Conservation (phyloP, 345 rosid species). For the Populus deltoides region DNA sequence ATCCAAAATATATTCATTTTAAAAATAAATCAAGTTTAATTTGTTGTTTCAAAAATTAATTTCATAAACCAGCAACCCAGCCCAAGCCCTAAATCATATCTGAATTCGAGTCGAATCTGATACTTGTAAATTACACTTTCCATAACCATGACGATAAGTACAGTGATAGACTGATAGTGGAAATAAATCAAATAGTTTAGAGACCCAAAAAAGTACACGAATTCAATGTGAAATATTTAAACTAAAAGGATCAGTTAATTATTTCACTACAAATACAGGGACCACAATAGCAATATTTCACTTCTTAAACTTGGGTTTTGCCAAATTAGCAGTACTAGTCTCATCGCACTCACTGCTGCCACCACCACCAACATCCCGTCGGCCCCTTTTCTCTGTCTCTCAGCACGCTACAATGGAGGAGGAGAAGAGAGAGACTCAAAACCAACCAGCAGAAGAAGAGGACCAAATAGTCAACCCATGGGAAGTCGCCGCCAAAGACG, state of each 20-base stretch:
- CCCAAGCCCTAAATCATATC: too few relatives aligned
- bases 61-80: too few relatives aligned
- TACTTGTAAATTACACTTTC: too few relatives aligned
- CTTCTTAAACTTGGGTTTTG: not conserved
- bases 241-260: not conserved
- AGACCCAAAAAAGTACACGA: too few relatives aligned
- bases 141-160: too few relatives aligned
- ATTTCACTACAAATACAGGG: not conserved
- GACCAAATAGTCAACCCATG: slow-evolving; percentile 78
- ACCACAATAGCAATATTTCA: not conserved
- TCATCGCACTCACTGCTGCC: not conserved
- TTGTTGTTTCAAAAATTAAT: too few relatives aligned
- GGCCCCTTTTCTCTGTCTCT: not conserved
- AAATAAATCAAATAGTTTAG: too few relatives aligned
- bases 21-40: too few relatives aligned
- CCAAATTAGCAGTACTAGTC: not conserved
- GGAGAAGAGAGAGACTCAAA: not conserved
- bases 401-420: not conserved
- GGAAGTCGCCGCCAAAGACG: slow-evolving; percentile 72
- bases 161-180: too few relatives aligned
- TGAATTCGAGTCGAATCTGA: too few relatives aligned
- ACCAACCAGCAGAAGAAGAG: not conserved
- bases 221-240: not conserved
- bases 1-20: too few relatives aligned
- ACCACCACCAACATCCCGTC: not conserved